Evolutionary conservation across 2,329 filamentous ascomycete species (phyloP).

Genomic region (Aspergillus fischeri): DNA sequence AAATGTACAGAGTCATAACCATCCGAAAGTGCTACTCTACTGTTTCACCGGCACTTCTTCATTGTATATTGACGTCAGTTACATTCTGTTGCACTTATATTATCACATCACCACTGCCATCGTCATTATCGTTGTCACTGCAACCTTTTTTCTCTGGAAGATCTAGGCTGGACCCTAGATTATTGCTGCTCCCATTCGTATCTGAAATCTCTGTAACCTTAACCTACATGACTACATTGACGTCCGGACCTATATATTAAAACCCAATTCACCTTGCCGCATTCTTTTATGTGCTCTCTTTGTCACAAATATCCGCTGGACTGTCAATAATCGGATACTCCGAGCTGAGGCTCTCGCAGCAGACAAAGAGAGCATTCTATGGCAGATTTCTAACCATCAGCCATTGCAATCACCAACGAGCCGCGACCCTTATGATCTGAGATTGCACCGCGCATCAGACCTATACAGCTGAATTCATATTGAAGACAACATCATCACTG

Average conservation of each 20-base stretch:
- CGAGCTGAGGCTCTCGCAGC: neutral
- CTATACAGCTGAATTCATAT: neutral
- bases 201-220: neutral
- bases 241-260: neutral
- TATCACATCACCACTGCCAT: neutral
- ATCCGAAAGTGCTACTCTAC: neutral
- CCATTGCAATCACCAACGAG: neutral
- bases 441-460: neutral
- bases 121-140: neutral
- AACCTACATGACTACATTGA: neutral
- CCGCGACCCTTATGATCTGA: neutral
- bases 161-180: neutral
- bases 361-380: neutral
- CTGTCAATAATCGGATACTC: neutral
- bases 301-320: neutral
- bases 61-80: neutral
- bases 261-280: neutral
- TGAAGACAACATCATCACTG: neutral
- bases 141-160: neutral
- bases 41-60: neutral
- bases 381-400: neutral
- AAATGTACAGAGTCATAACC: neutral
- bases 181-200: neutral
- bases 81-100: neutral
- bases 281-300: neutral